A percentile compares a stretch with the other conserved stretches of the same genome.
Conservation (phyloP, 805 yeast genomes). For the Kuraishia piskuri region DNA sequence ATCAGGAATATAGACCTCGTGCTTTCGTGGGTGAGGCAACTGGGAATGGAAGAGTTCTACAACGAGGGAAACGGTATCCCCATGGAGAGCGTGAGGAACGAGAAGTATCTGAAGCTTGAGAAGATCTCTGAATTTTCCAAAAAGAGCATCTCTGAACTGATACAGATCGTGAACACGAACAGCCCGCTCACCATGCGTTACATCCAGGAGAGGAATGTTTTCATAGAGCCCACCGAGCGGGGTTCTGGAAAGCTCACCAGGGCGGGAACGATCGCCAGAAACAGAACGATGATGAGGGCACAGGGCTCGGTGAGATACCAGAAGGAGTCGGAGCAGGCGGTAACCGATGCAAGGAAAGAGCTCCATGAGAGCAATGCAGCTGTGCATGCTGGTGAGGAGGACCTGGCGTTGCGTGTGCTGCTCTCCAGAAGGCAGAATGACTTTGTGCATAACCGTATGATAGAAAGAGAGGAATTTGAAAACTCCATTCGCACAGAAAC, state of each 20-base stretch:
- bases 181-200: conserved; percentile 45
- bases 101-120: conserved; percentile 54
- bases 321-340: conserved; percentile 35
- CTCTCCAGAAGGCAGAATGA: conserved; percentile 42
- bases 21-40: background rate
- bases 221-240: conserved; percentile 15
- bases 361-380: conserved; percentile 30
- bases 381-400: conserved; percentile 39
- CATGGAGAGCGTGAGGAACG: conserved; percentile 49
- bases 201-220: conserved; percentile 38
- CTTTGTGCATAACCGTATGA: conserved; percentile 51
- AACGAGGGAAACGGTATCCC: conserved; percentile 79
- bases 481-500: conserved; percentile 23
- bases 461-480: conserved; percentile 43
- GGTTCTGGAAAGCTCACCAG: conserved; percentile 19
- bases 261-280: conserved; percentile 46
- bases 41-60: conserved; percentile 21
- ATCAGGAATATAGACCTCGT: conserved; percentile 5
- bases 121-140: conserved; percentile 62
- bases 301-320: conserved; percentile 57
- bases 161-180: conserved; percentile 49
- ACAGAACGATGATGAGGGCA: conserved; percentile 55
- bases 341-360: conserved; percentile 28
- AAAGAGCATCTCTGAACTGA: conserved; percentile 34
- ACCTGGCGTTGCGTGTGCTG: conserved; percentile 63